A percentile compares a stretch with the other conserved stretches of the same genome.
phyloP scores from a whole-genome alignment of 164 flowering plant species.

The Chimonanthus salicifolius region DNA sequence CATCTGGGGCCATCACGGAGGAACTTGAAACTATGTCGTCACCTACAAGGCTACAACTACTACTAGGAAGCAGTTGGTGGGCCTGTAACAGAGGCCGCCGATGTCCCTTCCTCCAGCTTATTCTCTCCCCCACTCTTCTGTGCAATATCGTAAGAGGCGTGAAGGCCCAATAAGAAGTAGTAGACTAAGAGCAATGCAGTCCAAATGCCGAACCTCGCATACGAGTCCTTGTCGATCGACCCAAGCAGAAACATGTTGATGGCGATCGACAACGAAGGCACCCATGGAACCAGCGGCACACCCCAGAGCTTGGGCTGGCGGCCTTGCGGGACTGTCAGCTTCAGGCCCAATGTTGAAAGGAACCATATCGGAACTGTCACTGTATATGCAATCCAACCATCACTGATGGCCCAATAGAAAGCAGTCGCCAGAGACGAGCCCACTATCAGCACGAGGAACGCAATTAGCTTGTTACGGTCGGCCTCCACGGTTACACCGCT shows the following conservation, averaged over 20 bases:
- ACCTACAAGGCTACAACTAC: too few species aligned
- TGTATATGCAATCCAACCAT: constrained; percentile 38
- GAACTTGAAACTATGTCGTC: too few species aligned
- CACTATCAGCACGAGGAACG: constrained; percentile 30
- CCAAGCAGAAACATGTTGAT: constrained; percentile 60
- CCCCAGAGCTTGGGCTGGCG: constrained; percentile 56
- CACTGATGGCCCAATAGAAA: constrained; percentile 24
- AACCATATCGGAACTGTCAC: constrained; percentile 37
- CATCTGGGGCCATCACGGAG: too few species aligned
- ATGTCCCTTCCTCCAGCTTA: constrained; percentile 5
- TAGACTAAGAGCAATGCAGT: constrained; percentile 34
- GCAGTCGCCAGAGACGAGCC: constrained; percentile 38
- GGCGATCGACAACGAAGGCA: constrained; percentile 46
- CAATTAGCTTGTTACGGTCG: constrained; percentile 33
- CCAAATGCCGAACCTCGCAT: constrained; percentile 47
- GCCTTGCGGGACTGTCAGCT: constrained; percentile 33
- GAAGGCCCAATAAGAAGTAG: constrained; percentile 49
- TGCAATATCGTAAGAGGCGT: constrained; percentile 55
- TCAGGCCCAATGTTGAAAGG: constrained; percentile 34
- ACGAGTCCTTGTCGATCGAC: constrained; percentile 44
- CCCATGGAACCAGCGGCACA: constrained; percentile 55
- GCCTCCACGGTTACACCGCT: constrained; percentile 26
- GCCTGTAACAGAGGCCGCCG: not conserved
- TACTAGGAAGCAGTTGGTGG: too few species aligned
- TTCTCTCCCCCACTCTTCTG: constrained; percentile 15